Base-by-base conservation (phyloP, 805 yeast species). In the Metschnikowia borealis region DNA sequence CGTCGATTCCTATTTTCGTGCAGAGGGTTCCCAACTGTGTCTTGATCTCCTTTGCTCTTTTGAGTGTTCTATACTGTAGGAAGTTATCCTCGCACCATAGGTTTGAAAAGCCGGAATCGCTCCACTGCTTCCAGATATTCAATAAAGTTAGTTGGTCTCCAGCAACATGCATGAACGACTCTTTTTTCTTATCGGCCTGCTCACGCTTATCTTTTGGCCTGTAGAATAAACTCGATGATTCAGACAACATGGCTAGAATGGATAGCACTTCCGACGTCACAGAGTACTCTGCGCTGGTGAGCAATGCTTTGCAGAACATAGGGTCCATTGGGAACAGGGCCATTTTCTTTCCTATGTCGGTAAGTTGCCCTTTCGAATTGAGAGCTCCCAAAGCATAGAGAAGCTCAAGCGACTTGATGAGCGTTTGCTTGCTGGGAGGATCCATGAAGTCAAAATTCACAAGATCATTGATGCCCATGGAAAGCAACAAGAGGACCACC, bases 271-370 rank as follows among this genome's bases (percentile, higher is more conserved):
- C 94, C 2, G 77, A 77, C 2, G 84, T 75, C 44, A 95, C 90
- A 0, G 79, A 73, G 46, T 74, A 75, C 13, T 75, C 75, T 0
- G 79, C 80, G 45, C 96, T 83, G 1, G 82, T 70, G 11, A 92
- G 65, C 32, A 94, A 63, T 6, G 84, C 82, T 63, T 87, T 89
- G 6, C 97, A 84, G 60, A 90, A 76, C 75, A 88, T 88, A 3
- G 97, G 97, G 57, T 89, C 96, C 54, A 91, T 79, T 0, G 99
- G 99, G 58, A 91, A 88, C 51, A 85, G 89, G 1, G 96, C 85
- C 97, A 94, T 91, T 54, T 81, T 80, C 39, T 85, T 68, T 0
- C 99, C 99, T 1, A 83, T 62, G 43, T 79, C 73, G 0, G 98
- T 92, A 37, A 94, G 70, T 46, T 80, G 75, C 0, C 98, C 99